Percentiles rank a stretch among this genome's conserved stretches.
Evolutionary conservation across 768 basidiomycete species (phyloP).

Genomic region (Kockovaella imperatae): DNA sequence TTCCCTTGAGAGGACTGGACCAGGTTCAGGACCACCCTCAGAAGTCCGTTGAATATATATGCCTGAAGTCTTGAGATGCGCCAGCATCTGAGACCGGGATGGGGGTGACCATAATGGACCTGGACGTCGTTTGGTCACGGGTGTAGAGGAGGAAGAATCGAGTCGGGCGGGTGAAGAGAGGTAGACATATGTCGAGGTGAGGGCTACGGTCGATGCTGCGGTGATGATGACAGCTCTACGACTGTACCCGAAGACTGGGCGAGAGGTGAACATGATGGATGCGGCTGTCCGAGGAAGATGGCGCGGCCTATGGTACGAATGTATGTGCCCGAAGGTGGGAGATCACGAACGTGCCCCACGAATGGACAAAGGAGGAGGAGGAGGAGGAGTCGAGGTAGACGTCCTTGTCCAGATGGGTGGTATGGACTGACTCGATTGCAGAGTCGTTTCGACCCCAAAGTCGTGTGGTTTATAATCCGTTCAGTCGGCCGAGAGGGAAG

Average conservation of each 20-base stretch:
- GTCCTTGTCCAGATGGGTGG: too few relatives aligned
- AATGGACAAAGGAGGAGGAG: too few relatives aligned
- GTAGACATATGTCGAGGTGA: neutral
- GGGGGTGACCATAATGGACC: constrained; percentile 46
- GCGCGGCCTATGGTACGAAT: too few relatives aligned
- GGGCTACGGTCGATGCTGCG: neutral
- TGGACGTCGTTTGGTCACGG: constrained; percentile 41
- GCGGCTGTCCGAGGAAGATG: too few relatives aligned
- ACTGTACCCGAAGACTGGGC: neutral
- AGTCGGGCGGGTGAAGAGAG: neutral
- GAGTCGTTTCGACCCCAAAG: too few relatives aligned
- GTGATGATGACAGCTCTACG: neutral
- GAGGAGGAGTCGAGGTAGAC: too few relatives aligned
- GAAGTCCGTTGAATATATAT: constrained; percentile 20
- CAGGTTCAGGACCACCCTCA: constrained; percentile 29
- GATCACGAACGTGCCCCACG: too few relatives aligned
- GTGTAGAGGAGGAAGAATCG: constrained; percentile 11
- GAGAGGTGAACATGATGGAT: constrained; percentile 8
- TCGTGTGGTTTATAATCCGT: too few relatives aligned
- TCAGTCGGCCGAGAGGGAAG: too few relatives aligned
- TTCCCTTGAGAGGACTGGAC: constrained; percentile 20
- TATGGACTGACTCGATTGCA: too few relatives aligned
- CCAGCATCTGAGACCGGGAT: constrained; percentile 44
- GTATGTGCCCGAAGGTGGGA: too few relatives aligned
- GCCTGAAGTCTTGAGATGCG: constrained; percentile 42